A percentile compares a stretch with the other conserved stretches of the same genome.
Conservation (phyloP, 371 early-diverging fungal species). For the Haplosporangium sp. region DNA sequence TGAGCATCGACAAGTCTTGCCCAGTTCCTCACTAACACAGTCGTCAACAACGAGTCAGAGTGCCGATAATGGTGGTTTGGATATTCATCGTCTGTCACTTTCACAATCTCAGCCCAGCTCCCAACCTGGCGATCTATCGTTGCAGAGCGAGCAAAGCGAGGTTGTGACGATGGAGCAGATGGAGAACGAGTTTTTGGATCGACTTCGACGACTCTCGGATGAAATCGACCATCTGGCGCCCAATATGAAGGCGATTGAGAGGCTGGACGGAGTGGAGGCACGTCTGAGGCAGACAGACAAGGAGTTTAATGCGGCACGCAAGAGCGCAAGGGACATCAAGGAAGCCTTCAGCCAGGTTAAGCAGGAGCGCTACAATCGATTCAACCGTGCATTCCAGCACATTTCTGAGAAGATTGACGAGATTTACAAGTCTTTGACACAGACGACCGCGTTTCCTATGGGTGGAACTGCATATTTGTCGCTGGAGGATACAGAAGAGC, state of each 20-base stretch:
- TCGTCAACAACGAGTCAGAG: conserved; percentile 16
- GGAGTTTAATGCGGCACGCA: conserved; percentile 84
- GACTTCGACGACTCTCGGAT: conserved; percentile 67
- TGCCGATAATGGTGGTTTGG: conserved; percentile 15
- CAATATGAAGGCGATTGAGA: conserved; percentile 87
- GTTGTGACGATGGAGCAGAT: conserved; percentile 62
- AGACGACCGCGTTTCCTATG: conserved; percentile 77
- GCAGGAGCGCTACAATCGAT: conserved; percentile 83
- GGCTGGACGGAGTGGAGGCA: conserved; percentile 84
- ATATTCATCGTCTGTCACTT: conserved; percentile 40
- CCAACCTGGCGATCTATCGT: conserved; percentile 15
- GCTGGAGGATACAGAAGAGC: conserved; percentile 95
- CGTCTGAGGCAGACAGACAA: conserved; percentile 82
- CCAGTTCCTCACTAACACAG: conserved; percentile 12
- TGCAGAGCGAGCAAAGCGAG: conserved; percentile 25
- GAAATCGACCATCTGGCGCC: conserved; percentile 93
- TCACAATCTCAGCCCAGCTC: conserved; percentile 23
- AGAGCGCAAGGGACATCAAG: conserved; percentile 82
- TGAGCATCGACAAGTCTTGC: conserved; percentile 53
- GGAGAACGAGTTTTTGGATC: conserved; percentile 77
- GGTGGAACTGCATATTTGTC: conserved; percentile 98
- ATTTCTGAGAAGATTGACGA: conserved; percentile 90
- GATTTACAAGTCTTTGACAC: conserved; percentile 97
- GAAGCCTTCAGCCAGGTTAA: conserved; percentile 85
- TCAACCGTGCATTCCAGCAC: conserved; percentile 92